Base-by-base conservation (phyloP, 75 land plant species). In the Adiantum capillusveneris region DNA sequence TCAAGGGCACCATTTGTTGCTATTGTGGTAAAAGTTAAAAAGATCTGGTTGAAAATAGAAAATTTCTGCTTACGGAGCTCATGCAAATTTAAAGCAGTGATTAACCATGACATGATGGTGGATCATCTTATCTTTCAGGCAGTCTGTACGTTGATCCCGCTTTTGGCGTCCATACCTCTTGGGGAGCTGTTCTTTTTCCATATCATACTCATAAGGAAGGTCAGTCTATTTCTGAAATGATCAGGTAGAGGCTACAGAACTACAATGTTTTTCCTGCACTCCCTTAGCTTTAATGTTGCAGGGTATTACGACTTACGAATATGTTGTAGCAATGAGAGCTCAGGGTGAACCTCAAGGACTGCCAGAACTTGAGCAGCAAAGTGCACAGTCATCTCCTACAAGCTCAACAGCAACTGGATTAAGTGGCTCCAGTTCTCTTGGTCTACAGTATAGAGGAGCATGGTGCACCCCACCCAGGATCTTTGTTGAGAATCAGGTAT, bases 401-500 rank as follows among this genome's bases (percentile, higher is more conserved):
- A 70, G 74, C 59, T 84, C 87, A 11, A 76, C 76, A 18, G 73
- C 75, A 57, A 84, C 88, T 37, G 85, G 79, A 12, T 19, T 78
- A 36, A 84, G 88, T 55, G 76, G 71, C n/a, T 74, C 76, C 44
- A 81, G 82, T 44, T 81, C 88, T 31, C 58, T 84, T 6, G 79
- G 85, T 25, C 59, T 84, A 26, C 88, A 74, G 24, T 78, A 78
- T 50, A 67, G 80, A 34, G 85, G 88, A 36, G 88, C 71, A 52
- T 84, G 85, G 85, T 84, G 88, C 45, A 81, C 88, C 19, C 88
- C 88, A 29, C 88, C 88, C 29, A 72, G 88, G 29, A 71, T 84
- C 17, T 81, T 84, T 70, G 76, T 81, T 24, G 88, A 80, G 44
- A 70, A 77, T 48, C 78, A 81, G 82, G 88, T 84, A 75, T 7